Evolutionary conservation across 495 filamentous ascomycete species (phyloP).

Genomic region (Daldinia bambusicola): DNA sequence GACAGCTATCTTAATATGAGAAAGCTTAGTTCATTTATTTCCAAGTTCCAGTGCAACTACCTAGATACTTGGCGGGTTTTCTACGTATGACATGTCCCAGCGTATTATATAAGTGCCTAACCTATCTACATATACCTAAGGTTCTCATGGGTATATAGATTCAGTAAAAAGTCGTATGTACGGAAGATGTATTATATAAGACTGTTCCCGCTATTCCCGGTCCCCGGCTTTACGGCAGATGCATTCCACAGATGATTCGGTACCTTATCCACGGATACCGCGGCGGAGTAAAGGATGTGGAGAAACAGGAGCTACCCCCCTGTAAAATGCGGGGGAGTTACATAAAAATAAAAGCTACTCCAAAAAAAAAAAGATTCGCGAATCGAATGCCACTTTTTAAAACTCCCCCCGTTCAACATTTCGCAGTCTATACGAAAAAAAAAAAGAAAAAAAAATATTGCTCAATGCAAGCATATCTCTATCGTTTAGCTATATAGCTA

Average conservation of each 20-base stretch:
- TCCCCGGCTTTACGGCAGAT: too few relatives aligned
- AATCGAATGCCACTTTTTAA: constrained; percentile 24
- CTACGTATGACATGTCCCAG: too few relatives aligned
- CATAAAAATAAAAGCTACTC: constrained; percentile 26
- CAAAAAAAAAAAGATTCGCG: constrained; percentile 31
- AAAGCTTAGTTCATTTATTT: not conserved
- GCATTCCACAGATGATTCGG: not conserved
- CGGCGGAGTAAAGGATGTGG: constrained; percentile 10
- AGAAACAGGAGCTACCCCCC: constrained; percentile 30
- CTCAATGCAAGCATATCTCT: constrained; percentile 1
- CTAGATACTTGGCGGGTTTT: too few relatives aligned
- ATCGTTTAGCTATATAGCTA: not conserved
- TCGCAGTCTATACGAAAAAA: not conserved
- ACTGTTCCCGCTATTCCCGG: too few relatives aligned
- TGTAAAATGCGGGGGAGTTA: constrained; percentile 35
- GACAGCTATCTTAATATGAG: constrained; percentile 2
- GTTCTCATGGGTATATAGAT: too few relatives aligned
- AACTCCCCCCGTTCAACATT: constrained; percentile 7
- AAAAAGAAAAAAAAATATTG: not conserved
- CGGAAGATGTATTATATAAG: not conserved
- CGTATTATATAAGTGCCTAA: too few relatives aligned
- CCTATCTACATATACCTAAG: too few relatives aligned
- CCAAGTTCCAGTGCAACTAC: not conserved
- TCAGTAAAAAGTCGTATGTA: too few relatives aligned
- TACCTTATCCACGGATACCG: not conserved